Base-by-base conservation (phyloP, 805 yeast species). In the Cyberlindnera xylosilytica region DNA sequence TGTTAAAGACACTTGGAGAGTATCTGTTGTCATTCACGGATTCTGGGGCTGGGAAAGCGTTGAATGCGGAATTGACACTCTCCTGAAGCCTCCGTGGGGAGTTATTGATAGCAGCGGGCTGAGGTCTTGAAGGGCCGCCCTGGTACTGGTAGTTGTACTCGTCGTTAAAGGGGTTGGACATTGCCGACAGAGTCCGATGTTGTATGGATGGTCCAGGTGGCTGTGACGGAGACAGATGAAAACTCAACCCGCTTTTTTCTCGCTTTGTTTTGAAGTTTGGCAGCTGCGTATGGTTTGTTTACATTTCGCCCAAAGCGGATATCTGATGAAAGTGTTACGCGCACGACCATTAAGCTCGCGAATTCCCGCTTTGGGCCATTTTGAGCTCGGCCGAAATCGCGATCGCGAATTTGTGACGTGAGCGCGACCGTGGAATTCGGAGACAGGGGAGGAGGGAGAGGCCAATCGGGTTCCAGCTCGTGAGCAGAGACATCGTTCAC, bases 1-100 rank as follows among this genome's bases (percentile, higher is more conserved):
- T 57, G 44, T 68, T 64, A 4, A 70, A 64, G 16, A 68, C 68
- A 15, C 68, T 68, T 20, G 78, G 78, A 11, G 76, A 70, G 48
- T 67, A 72, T 47, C 63, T 66, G 42, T 37, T 38, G 22, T 36
- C 44, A 8, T 45, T 35, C 7, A 28, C 19, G 7, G 33, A 35
- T 6, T 45, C 42, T n/a, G 32, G 26, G 9, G 36, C 34, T 8
- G 54, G 54, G 39, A 51, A 53, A 4, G 46, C 54, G 22, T 42
- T 45, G 41, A 50, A 48, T 7, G 38, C 34, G 9, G 53, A 41
- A 16, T 36, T 39, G 15, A 33, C 28, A 17, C 45, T 38, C 16
- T 27, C 32, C 27, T 49, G 46, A 37, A 40, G 44, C 17, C 57
- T 47, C 19, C 54, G 39, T 20, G 62, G 60, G 18, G 62, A 56